Percentiles rank a stretch among this genome's conserved stretches.
Conservation (phyloP, 78 protist genomes). For the Paulinella micropora region DNA sequence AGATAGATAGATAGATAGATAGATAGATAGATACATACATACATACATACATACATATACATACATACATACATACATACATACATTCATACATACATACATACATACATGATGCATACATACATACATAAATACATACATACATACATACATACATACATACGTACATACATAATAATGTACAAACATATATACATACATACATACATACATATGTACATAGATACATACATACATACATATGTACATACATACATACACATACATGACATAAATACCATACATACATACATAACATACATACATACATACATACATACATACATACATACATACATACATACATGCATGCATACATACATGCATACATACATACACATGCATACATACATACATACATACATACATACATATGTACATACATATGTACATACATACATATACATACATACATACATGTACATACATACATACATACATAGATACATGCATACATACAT, state of each 20-base stretch:
- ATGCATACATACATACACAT: background rate
- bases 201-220: background rate
- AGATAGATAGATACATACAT: background rate
- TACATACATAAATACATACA: background rate
- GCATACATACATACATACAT: background rate
- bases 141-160: background rate
- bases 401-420: background rate
- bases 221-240: background rate
- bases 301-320: background rate
- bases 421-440: background rate
- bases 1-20: background rate
- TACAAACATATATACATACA: background rate
- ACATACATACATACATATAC: background rate
- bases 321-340: background rate
- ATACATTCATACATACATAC: background rate
- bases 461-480: background rate
- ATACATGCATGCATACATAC: background rate
- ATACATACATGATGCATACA: background rate
- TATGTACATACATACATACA: background rate
- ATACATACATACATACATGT: background rate
- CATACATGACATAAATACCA: background rate
- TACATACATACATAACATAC: background rate
- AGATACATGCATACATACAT: background rate
- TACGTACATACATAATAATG: background rate
- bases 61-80: background rate